phyloP scores from a whole-genome alignment of 1,139 yeast species.

The Yamadazyma spencermartinsiae region DNA sequence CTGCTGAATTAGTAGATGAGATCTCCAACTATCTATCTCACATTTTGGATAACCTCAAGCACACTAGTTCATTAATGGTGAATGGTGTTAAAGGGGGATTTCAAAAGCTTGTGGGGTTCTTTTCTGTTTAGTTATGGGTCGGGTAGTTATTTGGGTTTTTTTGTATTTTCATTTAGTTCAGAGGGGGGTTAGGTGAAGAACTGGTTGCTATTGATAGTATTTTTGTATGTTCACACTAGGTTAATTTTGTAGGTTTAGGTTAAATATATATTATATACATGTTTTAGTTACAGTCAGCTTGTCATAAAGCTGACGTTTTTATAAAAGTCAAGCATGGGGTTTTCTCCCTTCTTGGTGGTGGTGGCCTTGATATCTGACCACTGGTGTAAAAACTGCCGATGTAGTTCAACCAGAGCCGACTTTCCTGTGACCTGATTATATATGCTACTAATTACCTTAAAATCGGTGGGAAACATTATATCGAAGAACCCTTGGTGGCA shows the following conservation, averaged over 20 bases:
- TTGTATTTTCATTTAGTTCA: not conserved
- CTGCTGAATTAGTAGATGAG: conserved; percentile 3
- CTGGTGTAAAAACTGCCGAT: conserved; percentile 60
- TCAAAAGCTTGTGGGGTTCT: conserved; percentile 20
- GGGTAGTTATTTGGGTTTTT: not conserved
- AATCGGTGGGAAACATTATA: conserved; percentile 85
- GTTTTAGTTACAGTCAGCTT: conserved; percentile 22
- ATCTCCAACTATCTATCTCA: conserved; percentile 8
- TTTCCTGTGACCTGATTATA: conserved; percentile 69
- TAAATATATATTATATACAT: not conserved
- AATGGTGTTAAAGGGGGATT: conserved; percentile 27
- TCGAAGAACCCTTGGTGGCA: conserved; percentile 83
- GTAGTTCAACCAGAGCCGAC: conserved; percentile 54
- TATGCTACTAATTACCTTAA: conserved; percentile 58
- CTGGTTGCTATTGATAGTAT: not conserved
- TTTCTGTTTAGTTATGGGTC: not conserved
- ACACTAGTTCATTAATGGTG: conserved; percentile 24
- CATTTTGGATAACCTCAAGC: conserved; percentile 9
- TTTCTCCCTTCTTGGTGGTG: conserved; percentile 74
- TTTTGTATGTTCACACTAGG: not conserved
- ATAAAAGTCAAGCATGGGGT: conserved; percentile 84
- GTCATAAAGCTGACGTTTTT: conserved; percentile 75
- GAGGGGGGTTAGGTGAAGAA: not conserved
- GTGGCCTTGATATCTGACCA: conserved; percentile 77
- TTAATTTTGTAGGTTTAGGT: conserved; percentile 2